These are phyloP conservation scores for Misopates orontium DNA, from an alignment of 257 asterid species.

Conservation along the genomic window DNA sequence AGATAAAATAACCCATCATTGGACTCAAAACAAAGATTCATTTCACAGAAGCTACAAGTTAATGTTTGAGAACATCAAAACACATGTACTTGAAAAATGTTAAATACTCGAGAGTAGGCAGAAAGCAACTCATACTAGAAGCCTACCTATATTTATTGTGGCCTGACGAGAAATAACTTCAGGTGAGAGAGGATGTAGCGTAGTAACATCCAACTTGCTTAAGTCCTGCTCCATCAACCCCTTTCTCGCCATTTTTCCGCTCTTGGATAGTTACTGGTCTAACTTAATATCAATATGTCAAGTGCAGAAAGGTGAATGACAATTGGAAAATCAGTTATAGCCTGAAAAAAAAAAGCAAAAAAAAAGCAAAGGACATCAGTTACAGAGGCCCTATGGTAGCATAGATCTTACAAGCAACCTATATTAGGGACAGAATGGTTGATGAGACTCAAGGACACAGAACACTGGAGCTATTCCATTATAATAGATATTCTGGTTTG, in stretches of 20 bases:
- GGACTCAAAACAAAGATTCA: not conserved
- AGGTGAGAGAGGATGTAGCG: slow-evolving; percentile 85
- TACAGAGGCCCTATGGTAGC: not conserved
- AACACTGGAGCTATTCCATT: not conserved
- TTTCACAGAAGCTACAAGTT: not conserved
- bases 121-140: too few relatives aligned
- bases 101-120: too few relatives aligned
- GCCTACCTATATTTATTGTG: slow-evolving; percentile 77
- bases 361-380: not conserved
- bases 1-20: slow-evolving; percentile 12
- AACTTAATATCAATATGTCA: not conserved
- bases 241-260: slow-evolving; percentile 69
- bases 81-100: not conserved
- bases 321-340: not conserved
- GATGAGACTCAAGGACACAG: not conserved
- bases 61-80: not conserved
- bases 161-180: slow-evolving; percentile 99
- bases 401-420: not conserved
- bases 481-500: not conserved
- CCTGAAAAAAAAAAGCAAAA: not conserved
- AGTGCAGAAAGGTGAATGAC: not conserved
- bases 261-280: slow-evolving; percentile 10
- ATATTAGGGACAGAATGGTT: not conserved
- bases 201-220: slow-evolving; percentile 78
- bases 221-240: slow-evolving; percentile 97